A percentile compares a stretch with the other conserved stretches of the same genome.
Conservation (phyloP, 768 basidiomycete species). For the Calocera cornea region DNA sequence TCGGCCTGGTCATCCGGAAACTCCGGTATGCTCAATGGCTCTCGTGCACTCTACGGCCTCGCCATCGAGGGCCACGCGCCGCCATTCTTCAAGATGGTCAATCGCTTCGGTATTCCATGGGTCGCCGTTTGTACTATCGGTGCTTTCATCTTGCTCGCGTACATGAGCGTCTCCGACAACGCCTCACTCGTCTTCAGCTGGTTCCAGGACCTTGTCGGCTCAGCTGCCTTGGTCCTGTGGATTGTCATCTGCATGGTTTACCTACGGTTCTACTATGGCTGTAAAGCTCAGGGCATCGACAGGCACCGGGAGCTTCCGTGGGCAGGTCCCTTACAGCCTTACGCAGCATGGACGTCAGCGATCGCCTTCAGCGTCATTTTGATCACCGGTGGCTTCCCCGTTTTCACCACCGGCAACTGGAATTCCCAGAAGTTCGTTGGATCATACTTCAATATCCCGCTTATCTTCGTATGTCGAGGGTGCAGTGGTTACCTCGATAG, state of each 20-base stretch:
- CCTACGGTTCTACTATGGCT: conserved; percentile 67
- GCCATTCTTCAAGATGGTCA: conserved; percentile 16
- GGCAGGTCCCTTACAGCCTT: conserved; percentile 40
- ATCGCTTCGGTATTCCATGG: conserved; percentile 21
- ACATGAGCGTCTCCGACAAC: conserved; percentile 57
- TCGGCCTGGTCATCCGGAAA: conserved; percentile 89
- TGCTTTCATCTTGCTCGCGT: conserved; percentile 41
- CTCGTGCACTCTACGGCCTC: conserved; percentile 16
- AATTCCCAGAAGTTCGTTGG: conserved; percentile 15
- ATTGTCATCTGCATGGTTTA: conserved; percentile 63
- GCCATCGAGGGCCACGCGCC: conserved; percentile 18
- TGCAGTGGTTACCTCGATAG: not conserved
- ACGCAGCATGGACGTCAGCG: conserved; percentile 1
- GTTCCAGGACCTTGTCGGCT: conserved; percentile 30
- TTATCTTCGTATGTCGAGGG: not conserved
- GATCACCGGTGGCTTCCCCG: conserved; percentile 19
- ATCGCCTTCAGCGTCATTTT: conserved; percentile 9
- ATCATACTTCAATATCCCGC: conserved; percentile 14
- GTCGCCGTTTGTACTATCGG: conserved; percentile 44
- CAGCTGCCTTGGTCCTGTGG: conserved; percentile 53
- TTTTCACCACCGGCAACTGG: conserved; percentile 20
- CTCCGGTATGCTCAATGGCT: conserved; percentile 2
- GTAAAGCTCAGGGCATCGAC: conserved; percentile 66
- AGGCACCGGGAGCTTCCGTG: conserved; percentile 54
- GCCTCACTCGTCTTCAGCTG: conserved; percentile 54